Evolutionary conservation across 805 yeast species (phyloP).

Genomic region (Yarrowia yakushimensis): DNA sequence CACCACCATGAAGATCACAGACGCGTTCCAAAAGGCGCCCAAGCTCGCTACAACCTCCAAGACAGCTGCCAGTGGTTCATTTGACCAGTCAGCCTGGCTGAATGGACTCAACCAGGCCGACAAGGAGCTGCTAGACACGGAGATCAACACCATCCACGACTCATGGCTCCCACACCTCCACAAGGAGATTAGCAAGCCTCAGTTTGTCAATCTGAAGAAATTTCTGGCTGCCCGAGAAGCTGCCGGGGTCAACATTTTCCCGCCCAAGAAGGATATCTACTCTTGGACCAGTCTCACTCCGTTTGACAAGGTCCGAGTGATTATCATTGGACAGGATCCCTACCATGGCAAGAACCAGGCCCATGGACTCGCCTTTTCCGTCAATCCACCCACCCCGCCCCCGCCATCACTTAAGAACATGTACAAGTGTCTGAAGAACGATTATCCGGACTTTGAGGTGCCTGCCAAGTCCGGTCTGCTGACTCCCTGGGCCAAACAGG

Average conservation of each 20-base stretch:
- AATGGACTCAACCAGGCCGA: slow-evolving; percentile 48
- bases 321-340: slow-evolving; percentile 93
- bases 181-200: slow-evolving; percentile 75
- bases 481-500: slow-evolving; percentile 80
- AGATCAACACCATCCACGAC: slow-evolving; percentile 64
- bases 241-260: slow-evolving; percentile 59
- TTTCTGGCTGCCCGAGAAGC: slow-evolving; percentile 52
- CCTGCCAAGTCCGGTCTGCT: slow-evolving; percentile 62
- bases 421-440: slow-evolving; percentile 65
- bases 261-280: slow-evolving; percentile 72
- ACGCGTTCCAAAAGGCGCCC: slow-evolving; percentile 13
- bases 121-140: slow-evolving; percentile 53
- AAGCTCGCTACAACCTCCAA: background rate
- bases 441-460: slow-evolving; percentile 64
- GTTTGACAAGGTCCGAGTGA: slow-evolving; percentile 63
- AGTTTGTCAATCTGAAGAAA: slow-evolving; percentile 67
- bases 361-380: slow-evolving; percentile 94
- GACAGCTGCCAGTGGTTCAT: background rate
- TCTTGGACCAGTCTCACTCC: slow-evolving; percentile 92
- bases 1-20: slow-evolving; percentile 17
- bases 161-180: slow-evolving; percentile 75
- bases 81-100: slow-evolving; percentile 43
- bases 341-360: slow-evolving; percentile 92
- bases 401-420: slow-evolving; percentile 89
- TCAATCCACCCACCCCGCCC: slow-evolving; percentile 74